Evolutionary conservation across 768 basidiomycete genomes (phyloP).

Genomic region (Boletus tylopilopsis): DNA sequence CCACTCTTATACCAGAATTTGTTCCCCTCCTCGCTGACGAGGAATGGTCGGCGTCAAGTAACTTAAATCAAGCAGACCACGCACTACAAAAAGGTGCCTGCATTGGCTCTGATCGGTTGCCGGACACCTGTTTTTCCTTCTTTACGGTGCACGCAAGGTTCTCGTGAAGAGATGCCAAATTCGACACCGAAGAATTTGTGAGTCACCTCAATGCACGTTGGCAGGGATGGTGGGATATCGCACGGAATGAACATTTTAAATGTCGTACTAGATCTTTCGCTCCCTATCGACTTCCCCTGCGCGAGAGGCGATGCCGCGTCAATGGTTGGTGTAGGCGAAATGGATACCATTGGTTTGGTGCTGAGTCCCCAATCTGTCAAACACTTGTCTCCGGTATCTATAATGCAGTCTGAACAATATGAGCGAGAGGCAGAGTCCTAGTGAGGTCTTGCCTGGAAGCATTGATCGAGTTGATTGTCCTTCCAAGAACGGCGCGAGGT

Average conservation of each 20-base stretch:
- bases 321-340: neutral
- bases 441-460: neutral
- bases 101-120: neutral
- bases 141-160: conserved; percentile 1
- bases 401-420: neutral
- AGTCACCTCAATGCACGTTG: neutral
- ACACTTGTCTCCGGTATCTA: neutral
- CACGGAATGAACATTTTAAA: neutral
- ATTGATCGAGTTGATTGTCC: neutral
- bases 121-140: neutral
- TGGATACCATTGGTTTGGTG: neutral
- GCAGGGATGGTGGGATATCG: neutral
- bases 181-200: neutral
- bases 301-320: too few species aligned
- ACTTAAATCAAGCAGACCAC: neutral
- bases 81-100: neutral
- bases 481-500: too few species aligned
- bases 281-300: neutral
- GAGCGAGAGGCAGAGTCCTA: neutral
- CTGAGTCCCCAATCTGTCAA: neutral
- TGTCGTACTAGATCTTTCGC: neutral
- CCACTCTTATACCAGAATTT: neutral
- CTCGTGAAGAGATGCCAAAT: neutral
- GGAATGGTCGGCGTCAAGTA: neutral
- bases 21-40: neutral